These are phyloP conservation scores for Gloeopeniophorella convolvens DNA, from an alignment of 768 basidiomycete species.

Conservation along the genomic window DNA sequence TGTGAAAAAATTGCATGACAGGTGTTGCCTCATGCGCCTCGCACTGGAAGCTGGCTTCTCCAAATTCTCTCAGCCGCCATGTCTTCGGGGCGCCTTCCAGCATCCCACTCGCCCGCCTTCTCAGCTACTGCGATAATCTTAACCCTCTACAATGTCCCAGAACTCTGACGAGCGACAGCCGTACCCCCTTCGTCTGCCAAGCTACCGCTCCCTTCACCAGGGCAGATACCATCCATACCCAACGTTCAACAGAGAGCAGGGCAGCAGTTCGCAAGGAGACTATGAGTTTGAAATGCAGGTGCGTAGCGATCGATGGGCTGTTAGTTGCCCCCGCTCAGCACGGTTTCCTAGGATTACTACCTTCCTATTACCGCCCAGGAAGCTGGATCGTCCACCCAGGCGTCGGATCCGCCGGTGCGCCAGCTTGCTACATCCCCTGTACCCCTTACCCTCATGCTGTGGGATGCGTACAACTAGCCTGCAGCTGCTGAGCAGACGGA, in stretches of 20 bases:
- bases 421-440: neutral
- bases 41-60: conserved; percentile 11
- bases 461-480: neutral
- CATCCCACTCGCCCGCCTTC: neutral
- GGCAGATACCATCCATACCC: conserved; percentile 18
- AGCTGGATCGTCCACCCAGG: neutral
- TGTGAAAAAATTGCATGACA: conserved; percentile 18
- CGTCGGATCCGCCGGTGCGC: neutral
- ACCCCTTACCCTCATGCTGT: neutral
- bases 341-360: neutral
- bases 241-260: conserved; percentile 14
- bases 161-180: conserved; percentile 9
- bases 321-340: neutral
- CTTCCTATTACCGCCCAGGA: neutral
- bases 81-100: conserved; percentile 7
- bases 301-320: neutral
- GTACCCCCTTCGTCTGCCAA: conserved; percentile 20
- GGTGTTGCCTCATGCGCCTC: conserved; percentile 7
- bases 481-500: neutral
- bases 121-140: neutral
- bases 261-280: neutral
- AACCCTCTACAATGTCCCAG: conserved; percentile 10
- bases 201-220: conserved; percentile 20
- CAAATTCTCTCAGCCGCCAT: conserved; percentile 6
- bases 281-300: conserved; percentile 2